phyloP scores from a whole-genome alignment of 768 basidiomycete genomes.

The Clitopilus passeckerianus region DNA sequence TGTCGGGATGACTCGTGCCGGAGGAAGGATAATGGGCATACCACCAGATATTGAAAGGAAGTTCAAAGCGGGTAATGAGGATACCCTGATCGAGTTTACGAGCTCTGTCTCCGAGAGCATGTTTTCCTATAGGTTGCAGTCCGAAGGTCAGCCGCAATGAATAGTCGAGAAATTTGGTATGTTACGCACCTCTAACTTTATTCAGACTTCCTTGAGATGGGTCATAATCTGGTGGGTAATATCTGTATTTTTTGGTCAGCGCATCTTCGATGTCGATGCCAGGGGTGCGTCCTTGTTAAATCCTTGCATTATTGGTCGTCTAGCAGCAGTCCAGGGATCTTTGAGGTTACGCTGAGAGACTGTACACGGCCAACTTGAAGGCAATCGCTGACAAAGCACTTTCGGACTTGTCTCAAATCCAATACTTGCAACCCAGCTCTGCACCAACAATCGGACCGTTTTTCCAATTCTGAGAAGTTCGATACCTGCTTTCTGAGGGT shows the following conservation, averaged over 20 bases:
- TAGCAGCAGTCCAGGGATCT: not conserved
- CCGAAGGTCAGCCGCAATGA: constrained; percentile 5
- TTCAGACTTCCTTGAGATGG: constrained; percentile 66
- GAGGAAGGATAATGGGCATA: constrained; percentile 30
- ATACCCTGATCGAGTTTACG: constrained; percentile 96
- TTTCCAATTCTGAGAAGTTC: no score
- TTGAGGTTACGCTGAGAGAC: not conserved
- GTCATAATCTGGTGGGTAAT: constrained; percentile 48
- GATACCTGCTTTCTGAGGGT: no score
- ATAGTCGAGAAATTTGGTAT: not conserved
- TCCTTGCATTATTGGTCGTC: constrained; percentile 30
- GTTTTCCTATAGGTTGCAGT: constrained; percentile 59
- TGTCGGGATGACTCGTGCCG: not conserved
- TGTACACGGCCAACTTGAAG: no score
- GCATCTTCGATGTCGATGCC: not conserved
- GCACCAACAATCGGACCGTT: no score
- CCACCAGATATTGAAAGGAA: constrained; percentile 98
- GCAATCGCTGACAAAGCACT: no score
- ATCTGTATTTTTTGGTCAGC: constrained; percentile 22
- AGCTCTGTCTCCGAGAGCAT: constrained; percentile 90
- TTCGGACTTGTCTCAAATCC: no score
- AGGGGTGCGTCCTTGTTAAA: constrained; percentile 36
- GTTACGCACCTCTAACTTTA: constrained; percentile 53
- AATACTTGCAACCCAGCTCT: no score
- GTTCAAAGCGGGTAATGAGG: constrained; percentile 90